Evolutionary conservation across 2,329 filamentous ascomycete species (phyloP).

Genomic region (Aspergillus pseudoglaucus): DNA sequence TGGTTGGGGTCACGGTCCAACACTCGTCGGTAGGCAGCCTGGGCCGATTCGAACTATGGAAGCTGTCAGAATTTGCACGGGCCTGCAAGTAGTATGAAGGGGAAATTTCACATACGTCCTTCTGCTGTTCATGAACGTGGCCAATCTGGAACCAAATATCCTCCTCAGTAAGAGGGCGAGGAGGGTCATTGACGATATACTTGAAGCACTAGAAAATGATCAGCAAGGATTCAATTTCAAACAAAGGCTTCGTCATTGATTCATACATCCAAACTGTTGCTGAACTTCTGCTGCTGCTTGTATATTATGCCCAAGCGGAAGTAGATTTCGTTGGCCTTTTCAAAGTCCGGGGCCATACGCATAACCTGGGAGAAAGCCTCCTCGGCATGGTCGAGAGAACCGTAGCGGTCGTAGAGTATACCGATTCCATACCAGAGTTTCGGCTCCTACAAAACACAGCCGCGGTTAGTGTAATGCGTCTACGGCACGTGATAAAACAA

Average conservation of each 20-base stretch:
- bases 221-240: slow-evolving; percentile 1
- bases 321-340: slow-evolving; percentile 99
- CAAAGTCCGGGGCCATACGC: slow-evolving; percentile 95
- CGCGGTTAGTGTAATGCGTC: slow-evolving; percentile 5
- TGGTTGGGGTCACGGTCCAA: slow-evolving; percentile 92
- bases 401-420: slow-evolving; percentile 93
- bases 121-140: slow-evolving; percentile 97
- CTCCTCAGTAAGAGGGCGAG: slow-evolving; percentile 86
- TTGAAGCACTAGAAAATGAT: slow-evolving; percentile 71
- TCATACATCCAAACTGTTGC: slow-evolving; percentile 79
- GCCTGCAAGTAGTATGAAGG: background rate
- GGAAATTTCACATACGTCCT: slow-evolving; percentile 64
- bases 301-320: slow-evolving; percentile 99
- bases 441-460: slow-evolving; percentile 59
- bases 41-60: slow-evolving; percentile 81
- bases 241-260: slow-evolving; percentile 3
- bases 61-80: slow-evolving; percentile 23
- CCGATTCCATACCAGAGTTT: slow-evolving; percentile 99
- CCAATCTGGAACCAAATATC: slow-evolving; percentile 99
- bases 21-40: slow-evolving; percentile 85
- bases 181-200: slow-evolving; percentile 91
- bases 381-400: slow-evolving; percentile 92
- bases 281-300: slow-evolving; percentile 94
- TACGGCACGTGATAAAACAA: background rate
- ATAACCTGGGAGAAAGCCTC: slow-evolving; percentile 98